Conservation (phyloP, 208 protist genomes). For the Trypanosoma theileri region DNA sequence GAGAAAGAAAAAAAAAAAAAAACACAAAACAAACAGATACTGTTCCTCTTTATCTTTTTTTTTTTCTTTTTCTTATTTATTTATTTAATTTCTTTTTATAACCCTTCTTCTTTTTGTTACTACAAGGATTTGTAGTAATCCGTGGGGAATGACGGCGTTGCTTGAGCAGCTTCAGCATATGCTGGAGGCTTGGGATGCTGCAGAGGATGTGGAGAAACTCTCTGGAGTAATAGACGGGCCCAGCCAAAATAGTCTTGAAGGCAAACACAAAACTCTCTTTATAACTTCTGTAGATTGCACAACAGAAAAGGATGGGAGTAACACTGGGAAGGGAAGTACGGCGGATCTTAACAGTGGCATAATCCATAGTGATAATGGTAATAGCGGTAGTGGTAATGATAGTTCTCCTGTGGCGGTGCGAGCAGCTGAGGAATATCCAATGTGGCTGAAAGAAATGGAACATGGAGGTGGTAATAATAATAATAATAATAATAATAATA, state of each 20-base stretch:
- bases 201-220: conserved; percentile 2
- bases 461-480: conserved; percentile 1
- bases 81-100: conserved; percentile 13
- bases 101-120: conserved; percentile 7
- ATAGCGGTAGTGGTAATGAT: not conserved
- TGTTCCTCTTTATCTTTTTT: conserved; percentile 19
- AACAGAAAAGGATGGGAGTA: not conserved
- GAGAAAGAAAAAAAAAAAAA: not conserved
- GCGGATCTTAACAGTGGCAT: not conserved
- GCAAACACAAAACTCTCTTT: conserved; percentile 18
- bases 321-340: too few species aligned
- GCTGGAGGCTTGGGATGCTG: conserved; percentile 47
- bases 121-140: not conserved
- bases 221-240: not conserved
- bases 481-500: not conserved
- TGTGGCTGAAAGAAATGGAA: conserved; percentile 8
- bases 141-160: conserved; percentile 27
- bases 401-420: not conserved
- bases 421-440: conserved; percentile 1
- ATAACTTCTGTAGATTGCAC: conserved; percentile 3
- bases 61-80: conserved; percentile 10
- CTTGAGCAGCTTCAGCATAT: conserved; percentile 58
- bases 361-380: not conserved
- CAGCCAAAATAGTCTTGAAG: not conserved
- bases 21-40: conserved; percentile 7